Base-by-base conservation (phyloP, 148 eudicot genomes). In the Rhododendron vialii region DNA sequence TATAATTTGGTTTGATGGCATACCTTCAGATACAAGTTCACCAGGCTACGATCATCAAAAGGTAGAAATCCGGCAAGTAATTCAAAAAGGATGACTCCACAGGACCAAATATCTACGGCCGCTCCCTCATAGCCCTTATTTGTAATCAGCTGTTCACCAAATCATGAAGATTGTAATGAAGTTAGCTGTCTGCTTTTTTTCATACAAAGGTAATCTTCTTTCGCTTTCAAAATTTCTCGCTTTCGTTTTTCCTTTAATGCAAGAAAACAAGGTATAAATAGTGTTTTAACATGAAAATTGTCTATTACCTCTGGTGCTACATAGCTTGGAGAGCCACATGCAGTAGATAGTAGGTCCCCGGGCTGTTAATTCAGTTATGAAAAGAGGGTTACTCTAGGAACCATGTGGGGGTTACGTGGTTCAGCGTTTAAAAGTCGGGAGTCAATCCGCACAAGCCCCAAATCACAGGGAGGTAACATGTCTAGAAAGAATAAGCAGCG, bases 21-120 rank as follows among this genome's bases (percentile, higher is more conserved):
- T 85, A 89, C 93, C 90, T 93, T 93, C 63, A 74, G 90, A 85
- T 93, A 93, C 91, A 93, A 81, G 81, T 63, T 88, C 80, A 87
- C 79, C 73, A 93, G 88, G 86, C 84, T 92, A 83, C 11, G 86
- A 79, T 93, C 95, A 69, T 85, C 86, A 74, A 93, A 93, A 9
- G 95, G 94, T 33, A 93, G 86, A 87, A 65, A 78, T 26, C 95
- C 95, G 51, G 94, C 93, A 67, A 92, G 91, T 75, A 92, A 50
- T 87, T 91, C 95, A 26, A 88, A 93, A 69, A 93, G 89, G 75
- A 93, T 89, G 41, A 93, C 93, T 85, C 95, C 95, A 83, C 95
- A 93, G n/a, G 95, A 88, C 95, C 95, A 93, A 28, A 90, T 83
- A 85, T 93, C 95, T 59, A 92, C 95, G 14, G 90, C 92, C 24